Percentiles rank a stretch among this genome's conserved stretches.
Conservation (phyloP, 140 eudicot species). For the Bidens hawaiensis region DNA sequence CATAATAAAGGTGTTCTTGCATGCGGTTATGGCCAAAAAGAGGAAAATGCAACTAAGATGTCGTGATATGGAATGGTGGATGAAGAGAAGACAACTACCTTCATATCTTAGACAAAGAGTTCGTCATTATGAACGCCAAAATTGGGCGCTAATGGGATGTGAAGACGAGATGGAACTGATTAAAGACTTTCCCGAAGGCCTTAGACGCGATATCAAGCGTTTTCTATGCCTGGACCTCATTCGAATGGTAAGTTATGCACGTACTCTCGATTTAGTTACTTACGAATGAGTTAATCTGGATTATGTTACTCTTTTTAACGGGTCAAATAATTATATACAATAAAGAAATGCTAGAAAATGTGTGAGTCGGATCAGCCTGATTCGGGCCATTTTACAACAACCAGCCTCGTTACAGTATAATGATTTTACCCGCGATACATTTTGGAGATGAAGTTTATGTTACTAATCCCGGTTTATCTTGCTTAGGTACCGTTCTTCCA, state of each 20-base stretch:
- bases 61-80: constrained; percentile 99
- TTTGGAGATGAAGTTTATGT: background rate
- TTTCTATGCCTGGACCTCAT: constrained; percentile 82
- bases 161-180: constrained; percentile 87
- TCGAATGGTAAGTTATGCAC: constrained; percentile 45
- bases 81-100: constrained; percentile 85
- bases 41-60: constrained; percentile 88
- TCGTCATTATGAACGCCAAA: constrained; percentile 80
- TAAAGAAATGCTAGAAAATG: no score
- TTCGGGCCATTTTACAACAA: background rate
- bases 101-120: constrained; percentile 76
- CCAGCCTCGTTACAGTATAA: no score
- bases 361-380: background rate
- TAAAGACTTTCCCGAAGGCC: constrained; percentile 91
- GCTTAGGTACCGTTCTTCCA: constrained; percentile 81
- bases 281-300: background rate
- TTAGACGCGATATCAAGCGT: constrained; percentile 87
- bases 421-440: background rate
- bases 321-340: no score
- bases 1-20: constrained; percentile 68
- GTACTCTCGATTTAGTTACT: no score
- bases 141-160: constrained; percentile 79
- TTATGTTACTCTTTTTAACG: background rate
- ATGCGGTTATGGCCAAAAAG: constrained; percentile 92
- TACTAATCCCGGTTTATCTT: background rate